Evolutionary conservation across 192 early-diverging fungal genomes (phyloP), one percentile per base, ranked within the genome.

Genomic region (Spinellus fusiger): DNA sequence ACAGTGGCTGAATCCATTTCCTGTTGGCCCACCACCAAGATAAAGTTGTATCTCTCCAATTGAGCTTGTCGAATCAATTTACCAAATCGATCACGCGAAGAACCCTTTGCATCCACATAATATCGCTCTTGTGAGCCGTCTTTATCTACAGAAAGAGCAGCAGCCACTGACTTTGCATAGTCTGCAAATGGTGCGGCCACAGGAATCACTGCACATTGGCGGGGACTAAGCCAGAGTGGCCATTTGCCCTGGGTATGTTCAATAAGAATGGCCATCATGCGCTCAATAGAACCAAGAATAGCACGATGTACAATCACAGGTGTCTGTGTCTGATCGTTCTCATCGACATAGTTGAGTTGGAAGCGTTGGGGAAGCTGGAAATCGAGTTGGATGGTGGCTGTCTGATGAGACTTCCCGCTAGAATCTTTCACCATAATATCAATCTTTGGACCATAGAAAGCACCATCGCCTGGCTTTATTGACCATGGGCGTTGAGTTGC

Each of bases 391-490:
- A 96, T 84, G 1, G 95, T 98, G 4, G 93, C 95, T 5, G 92
- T 95, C 64, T 98, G 95, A 66, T 96, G 95, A 48, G 75, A 75
- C 31, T 93, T 76, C 12, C 89, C 89, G 5, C 89, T 64, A 1
- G 87, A 87, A 66, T 98, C 95, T 54, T 74, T 74, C 0, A 98
- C 86, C 54, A 84, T 81, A 22, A 95, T 84, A 64, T 98, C 95
- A 58, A 98, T 95, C 66, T 98, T 98, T 56, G 95, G 95, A 1
- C 95, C 95, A 69, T 98, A 98, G 65, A 98, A 98, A 1, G 93
- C 95, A 5, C 93, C 95, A 69, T 98, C 95, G 6, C 90, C 93
- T 29, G 80, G 72, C 38, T 93, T 94, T 7, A 90, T 58, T 0
- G 80, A 73, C 88, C 90, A 94, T 4, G 65, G 51, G 35, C 73